Evolutionary conservation across 176 grass and related monocot species (phyloP).

Genomic region (Carex myosuroides): DNA sequence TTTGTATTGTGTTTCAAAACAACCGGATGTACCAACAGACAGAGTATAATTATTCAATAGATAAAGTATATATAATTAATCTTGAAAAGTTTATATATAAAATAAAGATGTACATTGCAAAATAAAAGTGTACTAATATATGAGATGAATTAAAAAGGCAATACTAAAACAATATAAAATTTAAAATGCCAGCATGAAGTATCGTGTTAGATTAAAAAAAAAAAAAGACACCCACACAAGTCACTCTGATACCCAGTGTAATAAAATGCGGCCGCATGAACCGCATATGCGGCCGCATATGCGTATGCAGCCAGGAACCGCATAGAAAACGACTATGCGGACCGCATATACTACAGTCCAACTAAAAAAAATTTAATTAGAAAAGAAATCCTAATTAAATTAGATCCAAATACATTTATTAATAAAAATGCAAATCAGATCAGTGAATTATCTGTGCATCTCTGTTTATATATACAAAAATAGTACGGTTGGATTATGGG

Average conservation of each 20-base stretch:
- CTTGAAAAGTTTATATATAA: neutral
- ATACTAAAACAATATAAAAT: neutral
- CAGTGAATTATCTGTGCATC: no score
- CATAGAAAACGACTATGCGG: no score
- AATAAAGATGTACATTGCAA: neutral
- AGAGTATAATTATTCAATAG: neutral
- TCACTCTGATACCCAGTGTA: neutral
- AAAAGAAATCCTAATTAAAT: no score
- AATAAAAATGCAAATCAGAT: no score
- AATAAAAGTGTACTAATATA: neutral
- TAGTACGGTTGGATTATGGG: no score
- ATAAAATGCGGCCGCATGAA: no score
- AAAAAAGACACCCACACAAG: neutral
- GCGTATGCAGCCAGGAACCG: no score
- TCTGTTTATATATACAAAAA: no score
- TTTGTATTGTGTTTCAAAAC: constrained; percentile 8
- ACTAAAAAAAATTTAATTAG: no score
- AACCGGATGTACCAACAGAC: neutral
- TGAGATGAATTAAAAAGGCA: neutral
- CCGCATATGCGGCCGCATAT: no score
- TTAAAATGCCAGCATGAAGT: neutral
- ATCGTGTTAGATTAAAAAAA: neutral
- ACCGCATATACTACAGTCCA: no score
- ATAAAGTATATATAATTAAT: neutral
- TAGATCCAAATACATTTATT: no score